Base-by-base conservation (phyloP, 805 yeast species). In the Saccharomycopsis sp. region DNA sequence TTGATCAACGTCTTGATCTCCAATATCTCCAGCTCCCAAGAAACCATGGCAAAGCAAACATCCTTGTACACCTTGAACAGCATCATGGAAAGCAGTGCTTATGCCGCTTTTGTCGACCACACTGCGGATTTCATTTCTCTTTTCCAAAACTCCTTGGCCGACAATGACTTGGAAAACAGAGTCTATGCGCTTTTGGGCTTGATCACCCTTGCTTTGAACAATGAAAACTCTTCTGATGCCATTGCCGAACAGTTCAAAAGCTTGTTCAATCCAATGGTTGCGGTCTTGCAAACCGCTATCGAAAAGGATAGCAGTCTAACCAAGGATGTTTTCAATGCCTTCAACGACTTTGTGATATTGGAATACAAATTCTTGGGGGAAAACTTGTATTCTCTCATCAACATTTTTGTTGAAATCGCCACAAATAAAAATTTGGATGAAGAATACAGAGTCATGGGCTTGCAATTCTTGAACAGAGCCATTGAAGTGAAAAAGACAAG, bases 351-450 rank as follows among this genome's bases (percentile, higher is more conserved):
- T 55, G 65, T 86, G 39, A 67, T 80, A 55, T 65, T 82, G 49
- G 96, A 88, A 56, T 69, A 82, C 54, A 77, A 78, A 54, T 68
- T 89, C 48, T 69, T 87, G 23, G 94, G 95, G 53, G 79, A 82
- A 54, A 70, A 76, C 50, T 69, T 89, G 50, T 63, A 77, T 36
- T 76, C 70, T 38, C 71, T 92, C 53, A 65, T 87, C 48, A 74
- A 76, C 50, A 71, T 85, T 53, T 75, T 87, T 72, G 63, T 80
- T 52, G 85, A 85, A 60, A 75, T 88, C 46, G 75, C 95, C 27
- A 58, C 74, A 39, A 64, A 68, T 38, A 43, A 38, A 48, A 59
- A 67, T 32, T 60, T 81, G 41, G 95, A 85, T 50, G 86, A 81
- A 52, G 96, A 88, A 54, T 71, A 72, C 60, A 77, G 96, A 64